Percentiles rank a stretch among this genome's conserved stretches.
Evolutionary conservation across 108 stramenopile genomes (phyloP).

Genomic region (Cylindrotheca fusiformis): DNA sequence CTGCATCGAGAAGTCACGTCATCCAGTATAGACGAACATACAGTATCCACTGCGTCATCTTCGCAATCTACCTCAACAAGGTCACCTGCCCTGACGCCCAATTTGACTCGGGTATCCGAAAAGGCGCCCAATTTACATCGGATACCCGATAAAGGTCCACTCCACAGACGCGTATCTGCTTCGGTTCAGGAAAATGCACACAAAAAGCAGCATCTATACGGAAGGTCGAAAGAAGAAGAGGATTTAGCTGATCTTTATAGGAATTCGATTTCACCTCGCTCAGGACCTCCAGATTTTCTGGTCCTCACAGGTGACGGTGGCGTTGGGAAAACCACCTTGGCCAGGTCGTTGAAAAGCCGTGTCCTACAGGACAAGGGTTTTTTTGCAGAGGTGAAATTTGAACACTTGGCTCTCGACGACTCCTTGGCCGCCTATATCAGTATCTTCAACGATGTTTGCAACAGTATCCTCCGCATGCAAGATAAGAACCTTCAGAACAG

Average conservation of each 20-base stretch:
- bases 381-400: slow-evolving; percentile 18
- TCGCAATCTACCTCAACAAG: not conserved
- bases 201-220: not conserved
- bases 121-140: not conserved
- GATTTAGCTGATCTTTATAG: not conserved
- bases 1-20: not conserved
- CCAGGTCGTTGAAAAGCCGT: not conserved
- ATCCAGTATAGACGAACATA: not conserved
- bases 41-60: not conserved
- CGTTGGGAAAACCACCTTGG: slow-evolving; percentile 18
- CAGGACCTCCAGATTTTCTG: not conserved
- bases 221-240: not conserved
- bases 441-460: not conserved
- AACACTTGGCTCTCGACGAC: not conserved
- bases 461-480: not conserved
- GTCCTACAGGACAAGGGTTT: slow-evolving; percentile 7
- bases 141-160: too few relatives aligned
- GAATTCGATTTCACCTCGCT: not conserved
- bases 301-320: slow-evolving; percentile 10
- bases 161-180: too few relatives aligned
- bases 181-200: not conserved
- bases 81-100: not conserved
- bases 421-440: slow-evolving; percentile 1
- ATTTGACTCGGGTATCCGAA: not conserved
- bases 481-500: not conserved